Evolutionary conservation across 2,329 filamentous ascomycete genomes (phyloP).

Genomic region (Pseudopyricularia javanii): DNA sequence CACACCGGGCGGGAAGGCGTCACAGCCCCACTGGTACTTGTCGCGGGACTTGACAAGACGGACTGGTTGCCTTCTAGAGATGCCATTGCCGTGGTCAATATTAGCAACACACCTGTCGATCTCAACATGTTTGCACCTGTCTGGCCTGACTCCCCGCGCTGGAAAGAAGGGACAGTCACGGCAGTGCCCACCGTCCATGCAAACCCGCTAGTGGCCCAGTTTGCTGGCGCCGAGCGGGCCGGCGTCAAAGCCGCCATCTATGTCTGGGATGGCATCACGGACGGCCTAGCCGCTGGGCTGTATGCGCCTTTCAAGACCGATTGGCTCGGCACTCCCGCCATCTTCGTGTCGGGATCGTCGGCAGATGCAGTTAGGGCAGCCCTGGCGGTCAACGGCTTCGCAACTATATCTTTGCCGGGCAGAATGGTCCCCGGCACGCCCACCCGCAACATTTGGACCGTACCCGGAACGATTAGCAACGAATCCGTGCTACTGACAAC

Average conservation of each 20-base stretch:
- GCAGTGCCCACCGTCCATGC: not conserved
- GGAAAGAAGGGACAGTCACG: not conserved
- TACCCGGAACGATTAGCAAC: not conserved
- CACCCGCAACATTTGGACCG: not conserved
- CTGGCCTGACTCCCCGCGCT: not conserved
- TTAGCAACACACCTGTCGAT: not conserved
- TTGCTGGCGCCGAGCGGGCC: not conserved
- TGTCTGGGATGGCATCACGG: slow-evolving; percentile 1
- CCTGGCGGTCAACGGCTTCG: not conserved
- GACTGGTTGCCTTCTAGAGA: not conserved
- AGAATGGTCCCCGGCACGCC: not conserved
- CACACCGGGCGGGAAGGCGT: not conserved
- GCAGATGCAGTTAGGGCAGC: not conserved
- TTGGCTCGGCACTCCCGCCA: not conserved
- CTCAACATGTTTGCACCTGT: not conserved
- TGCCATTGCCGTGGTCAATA: not conserved
- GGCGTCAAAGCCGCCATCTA: slow-evolving; percentile 1
- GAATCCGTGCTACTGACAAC: not conserved
- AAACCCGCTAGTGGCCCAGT: not conserved
- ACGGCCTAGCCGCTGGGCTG: not conserved
- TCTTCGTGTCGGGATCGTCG: not conserved
- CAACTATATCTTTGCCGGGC: not conserved
- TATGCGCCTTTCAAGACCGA: slow-evolving; percentile 1
- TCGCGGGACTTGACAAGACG: not conserved
- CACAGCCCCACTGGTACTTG: not conserved